These are phyloP conservation scores for Fusarium sp. DNA, from an alignment of 2,329 filamentous ascomycete species.

Conservation along the genomic window DNA sequence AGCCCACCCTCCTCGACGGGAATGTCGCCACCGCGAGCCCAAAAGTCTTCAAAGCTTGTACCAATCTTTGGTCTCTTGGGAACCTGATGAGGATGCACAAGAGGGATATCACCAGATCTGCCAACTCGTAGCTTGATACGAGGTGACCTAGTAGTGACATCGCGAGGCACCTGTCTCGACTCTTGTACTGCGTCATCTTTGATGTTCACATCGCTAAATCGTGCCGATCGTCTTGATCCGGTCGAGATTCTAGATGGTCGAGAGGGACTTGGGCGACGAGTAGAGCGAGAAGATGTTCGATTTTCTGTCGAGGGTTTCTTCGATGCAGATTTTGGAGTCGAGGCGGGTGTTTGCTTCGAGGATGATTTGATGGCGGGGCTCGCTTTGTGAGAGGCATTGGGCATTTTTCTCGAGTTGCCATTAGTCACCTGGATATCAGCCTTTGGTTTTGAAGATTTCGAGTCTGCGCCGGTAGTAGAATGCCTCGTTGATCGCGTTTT, in stretches of 20 bases:
- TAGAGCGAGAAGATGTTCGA: constrained; percentile 46
- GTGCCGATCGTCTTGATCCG: constrained; percentile 55
- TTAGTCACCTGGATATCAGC: constrained; percentile 41
- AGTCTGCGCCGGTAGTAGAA: constrained; percentile 47
- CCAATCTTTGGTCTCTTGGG: constrained; percentile 63
- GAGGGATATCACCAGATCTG: constrained; percentile 56
- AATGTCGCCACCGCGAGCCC: constrained; percentile 59
- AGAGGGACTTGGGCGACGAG: constrained; percentile 54
- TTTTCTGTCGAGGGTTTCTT: constrained; percentile 45
- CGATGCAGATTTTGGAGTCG: constrained; percentile 45
- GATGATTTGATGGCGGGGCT: constrained; percentile 41
- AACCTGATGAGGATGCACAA: constrained; percentile 68
- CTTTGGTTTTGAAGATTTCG: constrained; percentile 48
- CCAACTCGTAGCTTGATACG: constrained; percentile 60
- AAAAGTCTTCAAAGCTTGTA: constrained; percentile 66
- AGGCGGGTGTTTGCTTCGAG: constrained; percentile 35
- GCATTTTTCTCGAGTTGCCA: constrained; percentile 40
- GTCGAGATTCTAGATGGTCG: constrained; percentile 54
- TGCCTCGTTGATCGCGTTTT: constrained; percentile 63
- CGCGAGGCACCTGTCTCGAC: constrained; percentile 20
- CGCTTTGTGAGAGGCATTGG: constrained; percentile 42
- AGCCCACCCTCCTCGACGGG: constrained; percentile 68
- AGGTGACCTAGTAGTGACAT: constrained; percentile 49
- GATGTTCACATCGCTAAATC: constrained; percentile 47
- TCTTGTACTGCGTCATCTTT: constrained; percentile 26